A percentile compares a stretch with the other conserved stretches of the same genome.
Conservation (phyloP, 176 grass and related monocot species). For the Cocos nucifera region DNA sequence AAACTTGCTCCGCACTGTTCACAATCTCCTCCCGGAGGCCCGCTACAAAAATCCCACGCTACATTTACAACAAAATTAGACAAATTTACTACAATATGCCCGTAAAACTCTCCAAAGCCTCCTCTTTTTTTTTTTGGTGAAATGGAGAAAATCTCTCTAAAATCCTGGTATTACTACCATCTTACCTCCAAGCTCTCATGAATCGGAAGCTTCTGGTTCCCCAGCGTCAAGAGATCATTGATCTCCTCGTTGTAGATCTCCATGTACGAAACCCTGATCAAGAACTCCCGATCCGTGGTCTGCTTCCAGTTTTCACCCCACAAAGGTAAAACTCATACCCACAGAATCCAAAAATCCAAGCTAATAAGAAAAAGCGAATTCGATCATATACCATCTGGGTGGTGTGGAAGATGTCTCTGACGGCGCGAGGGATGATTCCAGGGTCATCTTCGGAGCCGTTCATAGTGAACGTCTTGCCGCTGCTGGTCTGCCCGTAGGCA, state of each 20-base stretch:
- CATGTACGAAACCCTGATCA: constrained; percentile 95
- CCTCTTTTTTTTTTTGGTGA: no score
- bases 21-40: constrained; percentile 78
- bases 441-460: constrained; percentile 51
- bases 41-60: constrained; percentile 80
- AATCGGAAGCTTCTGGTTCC: constrained; percentile 59
- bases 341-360: no score
- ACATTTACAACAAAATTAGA: constrained; percentile 10
- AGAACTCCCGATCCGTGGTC: constrained; percentile 60
- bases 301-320: constrained; percentile 1
- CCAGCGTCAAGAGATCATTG: constrained; percentile 62
- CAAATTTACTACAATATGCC: no score
- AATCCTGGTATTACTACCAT: neutral
- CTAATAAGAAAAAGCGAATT: neutral
- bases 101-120: no score
- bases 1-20: constrained; percentile 65
- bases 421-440: constrained; percentile 68
- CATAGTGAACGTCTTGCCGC: constrained; percentile 97
- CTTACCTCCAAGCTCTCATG: constrained; percentile 82
- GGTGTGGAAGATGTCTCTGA: constrained; percentile 64
- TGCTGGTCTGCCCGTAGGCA: constrained; percentile 96
- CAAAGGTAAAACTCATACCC: no score
- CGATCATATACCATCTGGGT: constrained; percentile 38
- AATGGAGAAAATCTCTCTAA: neutral
- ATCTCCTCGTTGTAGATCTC: constrained; percentile 99